phyloP scores from a whole-genome alignment of 805 yeast genomes.

The Kazachstania viticola region DNA sequence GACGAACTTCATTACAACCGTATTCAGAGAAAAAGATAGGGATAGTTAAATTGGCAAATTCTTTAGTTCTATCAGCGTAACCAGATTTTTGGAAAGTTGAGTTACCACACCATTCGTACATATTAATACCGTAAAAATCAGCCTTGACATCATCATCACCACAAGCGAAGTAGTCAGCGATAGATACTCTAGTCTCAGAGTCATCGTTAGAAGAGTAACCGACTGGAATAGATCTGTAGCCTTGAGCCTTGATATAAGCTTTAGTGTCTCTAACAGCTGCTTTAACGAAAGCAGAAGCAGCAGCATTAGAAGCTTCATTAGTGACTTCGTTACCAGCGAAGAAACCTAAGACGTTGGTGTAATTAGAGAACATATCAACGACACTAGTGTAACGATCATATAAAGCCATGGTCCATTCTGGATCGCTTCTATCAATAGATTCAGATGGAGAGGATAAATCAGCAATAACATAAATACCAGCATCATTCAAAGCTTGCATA shows the following conservation, averaged over 20 bases:
- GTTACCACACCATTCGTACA: slow-evolving; percentile 81
- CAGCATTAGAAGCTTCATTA: slow-evolving; percentile 52
- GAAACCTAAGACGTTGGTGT: slow-evolving; percentile 68
- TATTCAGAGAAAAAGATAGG: slow-evolving; percentile 77
- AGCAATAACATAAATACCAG: slow-evolving; percentile 73
- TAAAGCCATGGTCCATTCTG: slow-evolving; percentile 53
- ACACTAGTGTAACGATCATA: slow-evolving; percentile 58
- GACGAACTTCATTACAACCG: slow-evolving; percentile 61
- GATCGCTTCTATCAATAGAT: slow-evolving; percentile 51
- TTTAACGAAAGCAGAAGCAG: slow-evolving; percentile 70
- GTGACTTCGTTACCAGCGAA: slow-evolving; percentile 83
- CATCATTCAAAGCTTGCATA: slow-evolving; percentile 54
- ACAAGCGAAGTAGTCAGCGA: slow-evolving; percentile 71
- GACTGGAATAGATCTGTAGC: slow-evolving; percentile 62
- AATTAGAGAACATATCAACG: slow-evolving; percentile 55
- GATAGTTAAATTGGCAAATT: slow-evolving; percentile 52
- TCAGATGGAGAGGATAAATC: slow-evolving; percentile 59
- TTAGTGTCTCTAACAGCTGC: slow-evolving; percentile 76
- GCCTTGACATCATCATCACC: slow-evolving; percentile 54
- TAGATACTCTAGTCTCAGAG: slow-evolving; percentile 45
- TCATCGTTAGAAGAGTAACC: slow-evolving; percentile 81
- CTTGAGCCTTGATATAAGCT: slow-evolving; percentile 46
- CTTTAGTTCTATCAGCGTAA: slow-evolving; percentile 50
- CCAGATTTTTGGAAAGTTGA: slow-evolving; percentile 52
- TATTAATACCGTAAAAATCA: slow-evolving; percentile 80